These are phyloP conservation scores for Penicillium capsulatum DNA, from an alignment of 2,329 filamentous ascomycete genomes.

Conservation along the genomic window DNA sequence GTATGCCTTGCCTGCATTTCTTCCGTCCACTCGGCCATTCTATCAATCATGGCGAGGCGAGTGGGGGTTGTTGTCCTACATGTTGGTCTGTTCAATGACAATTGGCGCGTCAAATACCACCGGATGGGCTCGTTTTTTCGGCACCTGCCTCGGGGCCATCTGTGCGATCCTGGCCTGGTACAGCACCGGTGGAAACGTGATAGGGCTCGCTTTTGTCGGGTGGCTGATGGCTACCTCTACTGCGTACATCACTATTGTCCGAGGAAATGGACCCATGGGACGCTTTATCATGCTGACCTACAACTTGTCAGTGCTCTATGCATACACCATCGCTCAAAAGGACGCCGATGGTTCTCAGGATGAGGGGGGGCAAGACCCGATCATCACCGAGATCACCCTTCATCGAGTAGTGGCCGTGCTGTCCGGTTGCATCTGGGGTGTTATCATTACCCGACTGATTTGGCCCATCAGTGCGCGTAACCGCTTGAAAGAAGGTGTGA, in stretches of 20 bases:
- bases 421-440: slow-evolving; percentile 83
- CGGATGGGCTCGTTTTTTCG: slow-evolving; percentile 77
- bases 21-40: slow-evolving; percentile 69
- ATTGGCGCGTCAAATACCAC: slow-evolving; percentile 95
- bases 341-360: slow-evolving; percentile 72
- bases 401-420: slow-evolving; percentile 86
- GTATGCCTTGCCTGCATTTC: slow-evolving; percentile 85
- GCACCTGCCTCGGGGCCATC: slow-evolving; percentile 74
- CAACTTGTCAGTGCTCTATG: slow-evolving; percentile 90
- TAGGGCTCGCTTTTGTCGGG: slow-evolving; percentile 72
- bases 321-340: slow-evolving; percentile 78
- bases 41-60: slow-evolving; percentile 90
- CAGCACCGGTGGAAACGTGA: slow-evolving; percentile 67
- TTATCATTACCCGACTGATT: slow-evolving; percentile 81
- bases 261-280: slow-evolving; percentile 81
- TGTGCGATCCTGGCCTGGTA: slow-evolving; percentile 76
- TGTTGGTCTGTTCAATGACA: slow-evolving; percentile 97
- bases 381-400: slow-evolving; percentile 81
- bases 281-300: slow-evolving; percentile 94
- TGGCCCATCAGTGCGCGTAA: slow-evolving; percentile 89
- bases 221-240: slow-evolving; percentile 76
- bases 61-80: slow-evolving; percentile 94
- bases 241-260: slow-evolving; percentile 83
- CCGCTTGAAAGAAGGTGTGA: slow-evolving; percentile 85
- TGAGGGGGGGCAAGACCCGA: slow-evolving; percentile 76